Conservation (phyloP, 192 early-diverging fungal species). For the Entomortierella lignicola region DNA sequence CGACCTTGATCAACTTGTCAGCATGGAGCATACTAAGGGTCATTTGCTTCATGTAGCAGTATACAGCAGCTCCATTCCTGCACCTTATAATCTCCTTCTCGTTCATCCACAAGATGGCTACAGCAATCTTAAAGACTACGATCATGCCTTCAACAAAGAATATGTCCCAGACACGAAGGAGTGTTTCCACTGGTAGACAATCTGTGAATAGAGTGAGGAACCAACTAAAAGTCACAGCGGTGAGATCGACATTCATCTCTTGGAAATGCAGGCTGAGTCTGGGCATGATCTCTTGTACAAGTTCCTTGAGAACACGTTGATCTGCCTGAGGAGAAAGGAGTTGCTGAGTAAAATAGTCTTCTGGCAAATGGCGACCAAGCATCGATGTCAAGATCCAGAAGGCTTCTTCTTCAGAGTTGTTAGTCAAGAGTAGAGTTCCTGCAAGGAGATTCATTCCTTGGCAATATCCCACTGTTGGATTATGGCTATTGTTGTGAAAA, state of each 20-base stretch:
- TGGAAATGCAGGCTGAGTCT: slow-evolving; percentile 57
- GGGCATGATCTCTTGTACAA: slow-evolving; percentile 62
- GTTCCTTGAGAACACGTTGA: slow-evolving; percentile 63
- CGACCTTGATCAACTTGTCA: slow-evolving; percentile 58
- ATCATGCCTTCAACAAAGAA: slow-evolving; percentile 65
- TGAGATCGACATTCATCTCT: slow-evolving; percentile 56
- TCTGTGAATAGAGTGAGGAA: slow-evolving; percentile 66
- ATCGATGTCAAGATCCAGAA: slow-evolving; percentile 59
- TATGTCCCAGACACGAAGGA: slow-evolving; percentile 67
- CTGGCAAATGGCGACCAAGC: slow-evolving; percentile 60
- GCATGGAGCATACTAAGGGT: slow-evolving; percentile 49
- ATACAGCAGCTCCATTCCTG: slow-evolving; percentile 55
- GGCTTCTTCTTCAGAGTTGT: slow-evolving; percentile 57
- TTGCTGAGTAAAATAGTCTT: slow-evolving; percentile 62
- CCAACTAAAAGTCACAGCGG: slow-evolving; percentile 67
- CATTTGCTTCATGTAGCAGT: slow-evolving; percentile 62
- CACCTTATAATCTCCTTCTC: slow-evolving; percentile 60
- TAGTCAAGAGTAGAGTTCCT: slow-evolving; percentile 59
- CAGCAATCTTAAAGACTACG: slow-evolving; percentile 59
- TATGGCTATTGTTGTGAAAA: slow-evolving; percentile 15
- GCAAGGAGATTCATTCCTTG: slow-evolving; percentile 71
- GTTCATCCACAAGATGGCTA: slow-evolving; percentile 61
- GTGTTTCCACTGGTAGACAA: slow-evolving; percentile 57
- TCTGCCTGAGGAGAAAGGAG: slow-evolving; percentile 62
- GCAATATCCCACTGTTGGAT: slow-evolving; percentile 64